A percentile compares a stretch with the other conserved stretches of the same genome.
These are phyloP conservation scores for Pseudonitzschia multistriata DNA, from an alignment of 108 stramenopile genomes.

Conservation along the genomic window DNA sequence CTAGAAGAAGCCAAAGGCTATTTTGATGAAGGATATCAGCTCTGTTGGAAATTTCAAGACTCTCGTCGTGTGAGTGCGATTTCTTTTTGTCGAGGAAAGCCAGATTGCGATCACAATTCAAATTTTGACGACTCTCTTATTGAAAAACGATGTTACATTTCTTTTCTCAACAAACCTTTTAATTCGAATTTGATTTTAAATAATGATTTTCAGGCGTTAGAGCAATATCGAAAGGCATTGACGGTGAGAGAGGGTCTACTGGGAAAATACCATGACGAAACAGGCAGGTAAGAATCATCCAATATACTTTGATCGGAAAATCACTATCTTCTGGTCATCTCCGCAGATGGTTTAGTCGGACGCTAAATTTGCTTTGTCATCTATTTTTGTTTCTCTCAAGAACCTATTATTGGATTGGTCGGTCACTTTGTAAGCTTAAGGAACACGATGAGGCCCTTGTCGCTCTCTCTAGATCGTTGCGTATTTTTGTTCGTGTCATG, in stretches of 20 bases:
- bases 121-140: no score
- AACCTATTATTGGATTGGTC: conserved; percentile 37
- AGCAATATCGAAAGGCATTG: conserved; percentile 30
- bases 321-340: no score
- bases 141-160: no score
- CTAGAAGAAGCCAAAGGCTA: conserved; percentile 25
- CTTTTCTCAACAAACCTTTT: no score
- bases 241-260: conserved; percentile 26
- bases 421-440: conserved; percentile 27
- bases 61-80: conserved; percentile 16
- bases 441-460: conserved; percentile 35
- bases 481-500: conserved; percentile 36
- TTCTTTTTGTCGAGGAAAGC: background rate
- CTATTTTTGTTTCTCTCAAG: no score
- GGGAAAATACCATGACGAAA: conserved; percentile 38
- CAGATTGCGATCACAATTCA: no score
- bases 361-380: no score
- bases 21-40: conserved; percentile 31
- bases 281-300: conserved; percentile 8
- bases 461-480: conserved; percentile 31
- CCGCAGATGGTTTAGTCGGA: background rate
- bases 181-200: no score
- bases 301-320: no score
- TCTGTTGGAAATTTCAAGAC: conserved; percentile 35
- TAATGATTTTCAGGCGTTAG: conserved; percentile 19